A percentile compares a stretch with the other conserved stretches of the same genome.
phyloP scores from a whole-genome alignment of 2,329 filamentous ascomycete genomes.

The Diaporthe ilicicola region DNA sequence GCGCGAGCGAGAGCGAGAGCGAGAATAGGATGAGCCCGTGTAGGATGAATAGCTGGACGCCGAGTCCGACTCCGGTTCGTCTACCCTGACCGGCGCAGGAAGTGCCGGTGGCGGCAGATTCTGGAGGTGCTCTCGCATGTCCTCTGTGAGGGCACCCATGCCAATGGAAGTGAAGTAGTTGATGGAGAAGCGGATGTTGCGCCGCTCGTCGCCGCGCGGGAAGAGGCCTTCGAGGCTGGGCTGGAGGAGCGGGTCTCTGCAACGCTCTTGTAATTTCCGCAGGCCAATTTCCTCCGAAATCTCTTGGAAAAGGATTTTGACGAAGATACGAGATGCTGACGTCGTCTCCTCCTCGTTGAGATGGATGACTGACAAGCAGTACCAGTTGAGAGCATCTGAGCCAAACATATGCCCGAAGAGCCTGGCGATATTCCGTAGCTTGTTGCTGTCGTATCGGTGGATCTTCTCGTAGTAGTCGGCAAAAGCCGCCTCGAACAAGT shows the following conservation, averaged over 20 bases:
- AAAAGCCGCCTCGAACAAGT: slow-evolving; percentile 91
- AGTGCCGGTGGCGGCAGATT: slow-evolving; percentile 87
- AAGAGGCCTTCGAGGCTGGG: slow-evolving; percentile 87
- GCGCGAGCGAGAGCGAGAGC: slow-evolving; percentile 56
- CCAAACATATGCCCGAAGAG: slow-evolving; percentile 94
- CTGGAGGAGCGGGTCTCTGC: slow-evolving; percentile 81
- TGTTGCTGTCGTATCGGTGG: slow-evolving; percentile 95
- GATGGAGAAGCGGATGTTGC: slow-evolving; percentile 95
- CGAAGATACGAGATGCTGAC: slow-evolving; percentile 94
- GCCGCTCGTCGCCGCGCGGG: slow-evolving; percentile 80
- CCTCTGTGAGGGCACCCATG: slow-evolving; percentile 93
- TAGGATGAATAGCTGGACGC: slow-evolving; percentile 84
- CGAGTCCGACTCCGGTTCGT: slow-evolving; percentile 74
- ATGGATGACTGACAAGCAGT: slow-evolving; percentile 83
- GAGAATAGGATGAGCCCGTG: slow-evolving; percentile 67
- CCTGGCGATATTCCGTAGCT: slow-evolving; percentile 91
- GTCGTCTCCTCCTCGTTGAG: slow-evolving; percentile 98
- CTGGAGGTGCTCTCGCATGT: slow-evolving; percentile 90
- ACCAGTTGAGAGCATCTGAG: slow-evolving; percentile 91
- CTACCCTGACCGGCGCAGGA: slow-evolving; percentile 68
- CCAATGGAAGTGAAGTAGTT: slow-evolving; percentile 99
- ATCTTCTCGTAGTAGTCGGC: slow-evolving; percentile 96
- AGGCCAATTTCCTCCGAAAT: slow-evolving; percentile 87
- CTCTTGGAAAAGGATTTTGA: slow-evolving; percentile 97
- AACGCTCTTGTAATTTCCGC: slow-evolving; percentile 76